Base-by-base conservation (phyloP, 495 filamentous ascomycete genomes). In the Filosporella fistucella region DNA sequence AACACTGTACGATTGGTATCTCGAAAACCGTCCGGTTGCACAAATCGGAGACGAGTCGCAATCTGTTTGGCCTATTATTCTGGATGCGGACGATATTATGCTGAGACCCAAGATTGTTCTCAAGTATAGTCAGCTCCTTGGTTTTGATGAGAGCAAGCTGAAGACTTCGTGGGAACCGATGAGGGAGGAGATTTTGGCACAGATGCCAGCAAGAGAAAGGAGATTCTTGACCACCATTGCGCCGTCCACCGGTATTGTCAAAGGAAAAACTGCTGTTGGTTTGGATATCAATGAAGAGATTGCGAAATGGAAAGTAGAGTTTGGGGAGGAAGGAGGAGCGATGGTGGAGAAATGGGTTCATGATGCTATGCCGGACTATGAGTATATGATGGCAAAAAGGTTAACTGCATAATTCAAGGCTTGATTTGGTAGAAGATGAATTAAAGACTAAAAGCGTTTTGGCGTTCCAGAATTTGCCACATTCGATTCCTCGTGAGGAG, bases 51-150 rank as follows among this genome's bases (percentile, higher is more conserved):
- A n/a, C n/a, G n/a, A n/a, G n/a, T n/a, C n/a, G n/a, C n/a, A n/a
- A n/a, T n/a, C n/a, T n/a, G n/a, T n/a, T n/a, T n/a, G 51, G 44
- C 68, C 68, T 2, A 39, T 68, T n/a, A 38, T 75, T 2, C 54
- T 75, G 7, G 71, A 75, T 42, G 71, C 71, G 8, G 59, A 75
- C 48, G 71, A 75, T 45, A 54, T 72, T n/a, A 72, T 71, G 20
- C 51, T 57, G 9, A 51, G 57, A 1, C 68, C 64, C 2, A 52
- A 54, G 29, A 42, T 66, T 8, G 56, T 73, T 4, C 20, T 36
- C 14, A 60, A 57, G 23, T 65, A 68, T 30, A 63, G 63, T 28
- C 53, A 61, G 32, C 34, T 62, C 7, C 59, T 62, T 3, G 66
- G 68, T 8, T 44, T 75, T 17, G 68, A 72, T 42, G 30, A 59